Evolutionary conservation across 2,329 filamentous ascomycete genomes (phyloP).

Genomic region (Diaporthe citri): DNA sequence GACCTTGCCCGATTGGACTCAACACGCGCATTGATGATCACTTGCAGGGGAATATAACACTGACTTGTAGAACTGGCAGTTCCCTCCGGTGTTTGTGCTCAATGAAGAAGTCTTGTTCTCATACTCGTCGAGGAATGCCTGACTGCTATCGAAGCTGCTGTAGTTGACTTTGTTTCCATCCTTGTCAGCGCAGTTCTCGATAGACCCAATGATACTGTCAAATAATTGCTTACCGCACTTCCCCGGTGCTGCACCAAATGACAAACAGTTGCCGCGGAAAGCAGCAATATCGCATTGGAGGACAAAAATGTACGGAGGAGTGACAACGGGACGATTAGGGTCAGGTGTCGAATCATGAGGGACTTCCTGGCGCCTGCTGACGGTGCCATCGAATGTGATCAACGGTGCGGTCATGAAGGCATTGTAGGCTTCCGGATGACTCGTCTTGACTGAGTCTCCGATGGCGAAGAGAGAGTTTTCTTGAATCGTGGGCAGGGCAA

Average conservation of each 20-base stretch:
- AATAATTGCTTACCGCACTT: not conserved
- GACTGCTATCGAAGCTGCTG: not conserved
- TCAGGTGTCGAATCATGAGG: not conserved
- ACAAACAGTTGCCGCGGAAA: conserved; percentile 14
- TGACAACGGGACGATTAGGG: not conserved
- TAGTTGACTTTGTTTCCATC: not conserved
- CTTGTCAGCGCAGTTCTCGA: not conserved
- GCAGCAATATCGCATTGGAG: not conserved
- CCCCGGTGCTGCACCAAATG: not conserved
- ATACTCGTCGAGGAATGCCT: not conserved
- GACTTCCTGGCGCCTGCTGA: not conserved
- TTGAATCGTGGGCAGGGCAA: not conserved
- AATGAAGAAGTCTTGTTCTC: not conserved
- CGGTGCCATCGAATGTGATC: not conserved
- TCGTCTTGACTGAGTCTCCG: not conserved
- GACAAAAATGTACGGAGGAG: conserved; percentile 3
- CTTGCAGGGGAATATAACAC: not conserved
- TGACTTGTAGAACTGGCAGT: conserved; percentile 26
- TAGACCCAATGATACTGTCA: too few relatives aligned
- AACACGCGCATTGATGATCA: not conserved
- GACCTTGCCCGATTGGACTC: too few relatives aligned
- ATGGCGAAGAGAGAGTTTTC: conserved; percentile 11
- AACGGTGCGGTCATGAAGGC: conserved; percentile 5
- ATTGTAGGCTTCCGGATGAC: not conserved
- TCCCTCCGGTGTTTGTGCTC: conserved; percentile 14